A percentile compares a stretch with the other conserved stretches of the same genome.
Evolutionary conservation across 176 grass and related monocot species (phyloP).

Genomic region (Oryza nivara): DNA sequence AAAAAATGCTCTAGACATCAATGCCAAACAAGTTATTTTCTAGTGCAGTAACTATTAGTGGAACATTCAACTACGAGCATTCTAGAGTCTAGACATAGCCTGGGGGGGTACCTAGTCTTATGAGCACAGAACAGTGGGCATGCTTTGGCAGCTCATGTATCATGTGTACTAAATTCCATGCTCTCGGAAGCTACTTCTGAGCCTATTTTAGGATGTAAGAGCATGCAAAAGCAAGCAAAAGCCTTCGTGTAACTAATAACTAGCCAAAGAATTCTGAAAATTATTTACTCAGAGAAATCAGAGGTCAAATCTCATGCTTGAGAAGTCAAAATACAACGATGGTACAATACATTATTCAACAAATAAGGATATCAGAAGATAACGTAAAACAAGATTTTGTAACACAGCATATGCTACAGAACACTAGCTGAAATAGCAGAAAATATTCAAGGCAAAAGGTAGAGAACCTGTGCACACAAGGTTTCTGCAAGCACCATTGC

Average conservation of each 20-base stretch:
- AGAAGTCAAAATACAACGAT: not conserved
- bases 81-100: not conserved
- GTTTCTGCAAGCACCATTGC: constrained; percentile 94
- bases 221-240: not conserved
- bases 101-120: not conserved
- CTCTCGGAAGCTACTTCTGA: not conserved
- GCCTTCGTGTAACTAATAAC: not conserved
- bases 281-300: not conserved
- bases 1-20: not conserved
- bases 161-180: not conserved
- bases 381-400: not conserved
- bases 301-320: not conserved
- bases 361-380: not conserved
- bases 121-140: not conserved
- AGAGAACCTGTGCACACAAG: constrained; percentile 89
- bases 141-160: not conserved
- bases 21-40: not conserved
- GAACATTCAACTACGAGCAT: not conserved
- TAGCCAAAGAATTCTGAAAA: not conserved
- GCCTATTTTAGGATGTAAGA: not conserved
- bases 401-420: not conserved
- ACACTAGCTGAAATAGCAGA: not conserved
- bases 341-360: constrained; percentile 1
- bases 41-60: not conserved
- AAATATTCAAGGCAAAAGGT: constrained; percentile 14